These are phyloP conservation scores for Leccinum griseonigrum DNA, from an alignment of 1,284 basidiomycete genomes.

Conservation along the genomic window DNA sequence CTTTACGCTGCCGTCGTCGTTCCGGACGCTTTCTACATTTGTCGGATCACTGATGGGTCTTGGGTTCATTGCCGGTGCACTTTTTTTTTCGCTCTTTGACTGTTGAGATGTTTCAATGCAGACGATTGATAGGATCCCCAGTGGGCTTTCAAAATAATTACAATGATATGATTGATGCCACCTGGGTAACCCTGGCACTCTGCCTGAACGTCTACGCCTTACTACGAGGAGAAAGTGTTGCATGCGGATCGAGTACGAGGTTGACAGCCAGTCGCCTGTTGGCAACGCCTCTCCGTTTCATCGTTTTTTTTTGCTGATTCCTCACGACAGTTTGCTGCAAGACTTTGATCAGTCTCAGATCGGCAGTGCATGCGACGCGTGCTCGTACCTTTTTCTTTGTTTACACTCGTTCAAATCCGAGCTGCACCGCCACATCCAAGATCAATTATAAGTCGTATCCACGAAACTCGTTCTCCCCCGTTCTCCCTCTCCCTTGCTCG, in stretches of 20 bases:
- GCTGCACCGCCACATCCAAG: conserved; percentile 18
- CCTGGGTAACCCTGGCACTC: not conserved
- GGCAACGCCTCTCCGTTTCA: not conserved
- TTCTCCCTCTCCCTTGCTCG: not conserved
- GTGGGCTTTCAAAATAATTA: no score
- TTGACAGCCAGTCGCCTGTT: not conserved
- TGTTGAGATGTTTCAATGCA: not conserved
- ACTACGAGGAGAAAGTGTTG: not conserved
- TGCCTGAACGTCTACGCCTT: not conserved
- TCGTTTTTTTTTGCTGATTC: not conserved
- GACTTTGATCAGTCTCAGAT: not conserved
- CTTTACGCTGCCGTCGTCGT: conserved; percentile 28
- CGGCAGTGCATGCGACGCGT: not conserved
- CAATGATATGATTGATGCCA: no score
- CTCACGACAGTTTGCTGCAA: not conserved
- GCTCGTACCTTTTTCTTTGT: not conserved
- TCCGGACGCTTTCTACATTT: conserved; percentile 28
- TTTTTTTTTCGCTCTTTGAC: not conserved
- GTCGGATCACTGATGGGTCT: conserved; percentile 30
- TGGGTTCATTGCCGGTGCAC: conserved; percentile 23
- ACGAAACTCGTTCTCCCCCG: not conserved
- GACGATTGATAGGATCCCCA: not conserved
- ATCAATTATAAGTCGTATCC: conserved; percentile 1
- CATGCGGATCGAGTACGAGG: not conserved
- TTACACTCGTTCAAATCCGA: not conserved